Percentiles rank a stretch among this genome's conserved stretches.
phyloP scores from a whole-genome alignment of 345 rosid genomes.

The Firmiana major region DNA sequence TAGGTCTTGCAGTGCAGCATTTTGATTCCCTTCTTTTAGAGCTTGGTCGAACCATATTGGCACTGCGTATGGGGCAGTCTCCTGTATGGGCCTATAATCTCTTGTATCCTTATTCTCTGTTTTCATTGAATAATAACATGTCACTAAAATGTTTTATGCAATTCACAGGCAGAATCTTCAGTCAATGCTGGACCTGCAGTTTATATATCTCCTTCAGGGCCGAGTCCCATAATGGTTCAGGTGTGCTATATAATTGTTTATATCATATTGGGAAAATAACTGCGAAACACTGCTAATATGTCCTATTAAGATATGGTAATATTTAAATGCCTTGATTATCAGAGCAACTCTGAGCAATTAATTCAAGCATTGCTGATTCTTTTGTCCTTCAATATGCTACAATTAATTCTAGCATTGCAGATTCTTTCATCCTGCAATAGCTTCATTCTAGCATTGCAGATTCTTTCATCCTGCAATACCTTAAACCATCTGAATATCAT shows the following conservation, averaged over 20 bases:
- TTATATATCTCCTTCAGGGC: constrained; percentile 84
- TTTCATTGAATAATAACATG: not conserved
- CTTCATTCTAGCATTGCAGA: no score
- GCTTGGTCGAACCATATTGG: constrained; percentile 87
- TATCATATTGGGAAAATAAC: not conserved
- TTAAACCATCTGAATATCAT: no score
- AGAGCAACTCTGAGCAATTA: not conserved
- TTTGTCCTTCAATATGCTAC: no score
- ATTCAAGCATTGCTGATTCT: not conserved
- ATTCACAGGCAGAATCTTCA: constrained; percentile 57
- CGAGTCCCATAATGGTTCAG: constrained; percentile 98
- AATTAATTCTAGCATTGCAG: no score
- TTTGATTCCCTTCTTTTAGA: constrained; percentile 86
- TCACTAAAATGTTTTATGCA: constrained; percentile 8
- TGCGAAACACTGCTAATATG: not conserved
- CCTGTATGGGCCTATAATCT: constrained; percentile 43
- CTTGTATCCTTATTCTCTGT: not conserved
- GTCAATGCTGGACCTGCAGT: constrained; percentile 93
- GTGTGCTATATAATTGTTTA: constrained; percentile 29
- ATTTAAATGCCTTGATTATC: not conserved
- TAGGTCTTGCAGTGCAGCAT: constrained; percentile 81
- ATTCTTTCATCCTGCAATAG: no score
- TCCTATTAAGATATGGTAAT: not conserved
- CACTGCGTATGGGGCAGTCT: constrained; percentile 76
- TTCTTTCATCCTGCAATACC: no score